Base-by-base conservation (phyloP, 257 asterid genomes). In the Lycium barbarum region DNA sequence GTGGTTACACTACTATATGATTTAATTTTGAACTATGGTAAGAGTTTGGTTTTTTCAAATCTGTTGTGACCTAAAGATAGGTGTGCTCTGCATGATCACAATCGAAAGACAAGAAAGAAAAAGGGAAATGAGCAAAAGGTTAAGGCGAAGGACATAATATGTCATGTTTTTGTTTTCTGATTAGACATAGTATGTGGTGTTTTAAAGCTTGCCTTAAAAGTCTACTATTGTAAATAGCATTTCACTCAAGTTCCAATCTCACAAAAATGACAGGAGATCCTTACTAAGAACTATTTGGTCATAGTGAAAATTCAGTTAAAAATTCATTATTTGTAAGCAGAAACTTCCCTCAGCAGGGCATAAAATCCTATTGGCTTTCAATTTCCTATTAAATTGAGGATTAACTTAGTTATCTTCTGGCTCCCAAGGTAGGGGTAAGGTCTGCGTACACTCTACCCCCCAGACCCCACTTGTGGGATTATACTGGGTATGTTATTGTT, bases 201-300 rank as follows among this genome's bases (percentile, higher is more conserved):
- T 76, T 51, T 33, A 78, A 53, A 78, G 65, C 65, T 78, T 78
- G 26, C 47, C 65, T 4, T 0, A 78, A 13, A 51, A 7, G 7
- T 55, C 26, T 14, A 26, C 65, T 78, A 53, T 26, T 1, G 9
- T 26, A 53, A 70, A 78, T 6, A 53, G 14, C 4, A 13, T 53
- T 7, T 26, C 82, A 76, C 82, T 76, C 12, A 4, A 13, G 82
- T 53, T 76, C 63, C 26, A 51, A 26, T 26, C 53, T 53, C 82
- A 76, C 9, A 76, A 53, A 68, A 53, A 26, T 14, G 47, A 1
- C 82, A 26, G 47, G 47, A 51, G 26, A 76, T 51, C 53, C 82
- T 53, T 53, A 47, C 22, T 26, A 53, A 13, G 47, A 33, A 78
- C 45, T 7, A 76, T 26, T 74, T 14, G 65, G 65, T 78, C 63